Evolutionary conservation across 225 moss, liverwort and hornwort genomes (phyloP).

Genomic region (Physcomitrium patens): DNA sequence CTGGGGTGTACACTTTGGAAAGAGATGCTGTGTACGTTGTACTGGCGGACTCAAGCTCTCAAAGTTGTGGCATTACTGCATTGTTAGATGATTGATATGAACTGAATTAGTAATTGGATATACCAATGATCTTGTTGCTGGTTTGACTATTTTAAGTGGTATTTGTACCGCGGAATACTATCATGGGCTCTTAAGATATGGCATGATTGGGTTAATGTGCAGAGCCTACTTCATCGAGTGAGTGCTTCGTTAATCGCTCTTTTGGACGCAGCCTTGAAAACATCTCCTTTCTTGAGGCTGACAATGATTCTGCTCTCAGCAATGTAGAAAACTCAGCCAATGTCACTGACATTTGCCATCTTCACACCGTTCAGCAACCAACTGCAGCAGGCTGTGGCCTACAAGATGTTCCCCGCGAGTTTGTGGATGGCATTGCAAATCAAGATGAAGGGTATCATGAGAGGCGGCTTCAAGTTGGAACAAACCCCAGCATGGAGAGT

Average conservation of each 20-base stretch:
- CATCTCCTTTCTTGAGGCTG: neutral
- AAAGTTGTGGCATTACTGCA: constrained; percentile 17
- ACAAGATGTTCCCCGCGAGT: constrained; percentile 20
- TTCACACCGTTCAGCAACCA: neutral
- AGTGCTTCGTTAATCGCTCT: constrained; percentile 15
- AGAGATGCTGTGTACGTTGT: neutral
- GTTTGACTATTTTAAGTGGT: neutral
- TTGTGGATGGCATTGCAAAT: constrained; percentile 19
- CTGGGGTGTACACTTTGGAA: neutral
- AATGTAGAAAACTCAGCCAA: constrained; percentile 22
- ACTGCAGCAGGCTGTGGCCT: constrained; percentile 25
- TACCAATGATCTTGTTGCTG: neutral
- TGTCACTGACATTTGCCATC: constrained; percentile 23
- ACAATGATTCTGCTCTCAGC: constrained; percentile 13
- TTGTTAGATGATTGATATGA: neutral
- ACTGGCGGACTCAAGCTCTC: neutral
- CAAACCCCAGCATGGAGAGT: constrained; percentile 15
- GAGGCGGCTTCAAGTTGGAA: constrained; percentile 27
- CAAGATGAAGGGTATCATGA: constrained; percentile 19
- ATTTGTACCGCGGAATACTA: neutral
- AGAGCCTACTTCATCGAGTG: constrained; percentile 32
- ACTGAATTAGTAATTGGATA: constrained; percentile 6
- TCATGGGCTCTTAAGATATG: constrained; percentile 12
- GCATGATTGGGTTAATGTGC: constrained; percentile 28
- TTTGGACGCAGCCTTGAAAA: constrained; percentile 17